Base-by-base conservation (phyloP, 2,329 filamentous ascomycete species). In the Hirsutella rhossiliensis region DNA sequence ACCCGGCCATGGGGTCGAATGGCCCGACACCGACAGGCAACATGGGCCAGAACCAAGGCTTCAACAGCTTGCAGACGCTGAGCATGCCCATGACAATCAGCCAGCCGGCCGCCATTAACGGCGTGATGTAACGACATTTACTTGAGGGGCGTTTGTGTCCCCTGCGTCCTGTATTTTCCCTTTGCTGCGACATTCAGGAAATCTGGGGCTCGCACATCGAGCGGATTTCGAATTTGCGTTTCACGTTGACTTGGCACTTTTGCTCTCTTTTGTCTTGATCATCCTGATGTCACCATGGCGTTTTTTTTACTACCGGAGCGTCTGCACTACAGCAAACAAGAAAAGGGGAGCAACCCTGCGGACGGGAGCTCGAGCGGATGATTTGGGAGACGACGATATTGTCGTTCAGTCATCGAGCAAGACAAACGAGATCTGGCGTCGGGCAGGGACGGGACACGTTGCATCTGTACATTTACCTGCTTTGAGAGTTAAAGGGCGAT, bases 1-100 rank as follows among this genome's bases (percentile, higher is more conserved):
- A 64, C 53, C 55, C 56, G 50, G 18, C 46, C 48, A 11, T 50
- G 49, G 30, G 50, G 41, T 36, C 46, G 23, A 40, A 47, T 45
- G 28, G 37, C 6, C 38, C 27, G 39, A 41, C 36, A 43, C 47
- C 15, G 49, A 44, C 42, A 52, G 49, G 43, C 44, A 23, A 20
- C 43, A 45, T 11, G 55, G 52, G 36, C 62, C 69, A n/a, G n/a
- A n/a, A n/a, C n/a, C n/a, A n/a, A 46, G 54, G 65, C 30, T 27
- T 66, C 62, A 78, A 76, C 65, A 75, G 68, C 55, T 65, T 80
- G 45, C 75, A 79, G 56, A 76, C 74, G 38, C 66, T 80, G 43
- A 76, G 75, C 63, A 78, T 80, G 75, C 75, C 76, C 17, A 79
- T 80, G 75, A 74, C 73, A 13, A 75, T 79, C 52, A 78, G 74